Percentiles rank a stretch among this genome's conserved stretches.
Evolutionary conservation across 2,329 filamentous ascomycete genomes (phyloP).

Genomic region (Bipolaris bicolor): DNA sequence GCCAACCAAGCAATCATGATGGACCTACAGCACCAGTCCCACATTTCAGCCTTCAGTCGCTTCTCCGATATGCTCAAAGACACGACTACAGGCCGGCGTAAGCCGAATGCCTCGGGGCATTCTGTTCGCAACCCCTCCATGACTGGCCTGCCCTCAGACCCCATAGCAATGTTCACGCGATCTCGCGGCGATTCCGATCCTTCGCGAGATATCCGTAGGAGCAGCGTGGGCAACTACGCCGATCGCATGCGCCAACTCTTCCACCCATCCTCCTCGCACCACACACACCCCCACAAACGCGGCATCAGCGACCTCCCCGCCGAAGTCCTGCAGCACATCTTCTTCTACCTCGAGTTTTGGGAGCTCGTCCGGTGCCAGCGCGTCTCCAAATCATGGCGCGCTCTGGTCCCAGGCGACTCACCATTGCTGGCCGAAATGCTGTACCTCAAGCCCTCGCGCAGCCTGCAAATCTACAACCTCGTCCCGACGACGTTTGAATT

Average conservation of each 20-base stretch:
- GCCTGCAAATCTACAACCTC: conserved; percentile 20
- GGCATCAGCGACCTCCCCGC: conserved; percentile 16
- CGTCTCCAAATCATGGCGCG: conserved; percentile 17
- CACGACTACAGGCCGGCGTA: conserved; percentile 21
- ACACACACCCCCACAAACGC: neutral
- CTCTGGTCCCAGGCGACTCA: conserved; percentile 21
- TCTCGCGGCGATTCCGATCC: conserved; percentile 5
- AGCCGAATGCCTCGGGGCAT: conserved; percentile 4
- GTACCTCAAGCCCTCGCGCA: conserved; percentile 20
- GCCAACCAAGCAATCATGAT: conserved; percentile 8
- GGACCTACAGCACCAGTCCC: conserved; percentile 18
- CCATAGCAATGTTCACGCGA: neutral
- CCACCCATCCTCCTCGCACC: neutral
- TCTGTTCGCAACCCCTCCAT: conserved; percentile 9
- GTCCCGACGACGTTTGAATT: conserved; percentile 19
- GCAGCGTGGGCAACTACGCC: conserved; percentile 25
- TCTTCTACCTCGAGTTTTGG: conserved; percentile 22
- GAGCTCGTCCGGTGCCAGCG: conserved; percentile 16
- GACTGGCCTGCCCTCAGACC: conserved; percentile 6
- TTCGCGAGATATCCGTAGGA: conserved; percentile 14
- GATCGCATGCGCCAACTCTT: conserved; percentile 24
- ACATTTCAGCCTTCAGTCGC: conserved; percentile 20
- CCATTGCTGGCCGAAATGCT: conserved; percentile 13
- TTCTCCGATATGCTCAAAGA: conserved; percentile 25
- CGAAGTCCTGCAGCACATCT: conserved; percentile 20